Evolutionary conservation across 2,329 filamentous ascomycete genomes (phyloP), one percentile per base, ranked within the genome.

Genomic region (Colletotrichum incanum): DNA sequence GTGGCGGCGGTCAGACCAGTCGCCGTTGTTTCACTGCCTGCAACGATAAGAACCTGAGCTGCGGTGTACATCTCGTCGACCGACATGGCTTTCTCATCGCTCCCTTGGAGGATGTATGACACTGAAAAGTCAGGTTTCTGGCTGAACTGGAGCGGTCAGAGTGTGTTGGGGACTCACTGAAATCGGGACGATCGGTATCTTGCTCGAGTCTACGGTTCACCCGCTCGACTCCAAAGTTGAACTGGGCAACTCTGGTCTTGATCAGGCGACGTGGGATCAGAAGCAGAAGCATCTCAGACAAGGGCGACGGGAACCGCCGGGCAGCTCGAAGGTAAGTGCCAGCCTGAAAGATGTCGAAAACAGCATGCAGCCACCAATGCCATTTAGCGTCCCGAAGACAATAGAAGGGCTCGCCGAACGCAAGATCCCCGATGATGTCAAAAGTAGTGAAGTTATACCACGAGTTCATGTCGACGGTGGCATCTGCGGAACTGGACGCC

Each of bases 11-110:
- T 74, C 0, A 82, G 76, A 0, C 76, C 55, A 0, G 80, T 80
- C 1, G 81, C 80, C 0, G 81, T 82, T 5, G 81, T 83, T 65
- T 82, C 81, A 0, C 77, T 78, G 0, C 81, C 80, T 3, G 79
- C 80, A 18, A 80, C 43, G 39, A 81, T 84, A 37, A 73, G 64
- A 5, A 72, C 69, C 37, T 72, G 69, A 9, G 69, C 69, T 5
- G 69, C 69, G 4, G 69, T 58, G 28, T 72, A 69, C 20, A 69
- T 72, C 45, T 72, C 69, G 11, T 63, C 69, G 18, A 58, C 52
- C 12, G 50, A 54, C 69, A 72, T 68, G 23, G 65, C 58, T 37
- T 68, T 72, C 5, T 72, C 69, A 1, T 72, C 65, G 34, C 50
- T 64, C 0, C 69, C 69, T 39, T 72, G 69, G 12, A 72, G 59